Evolutionary conservation across 176 grass and related monocot species (phyloP), one percentile per base, ranked within the genome.

Genomic region (Puya raimondii): DNA sequence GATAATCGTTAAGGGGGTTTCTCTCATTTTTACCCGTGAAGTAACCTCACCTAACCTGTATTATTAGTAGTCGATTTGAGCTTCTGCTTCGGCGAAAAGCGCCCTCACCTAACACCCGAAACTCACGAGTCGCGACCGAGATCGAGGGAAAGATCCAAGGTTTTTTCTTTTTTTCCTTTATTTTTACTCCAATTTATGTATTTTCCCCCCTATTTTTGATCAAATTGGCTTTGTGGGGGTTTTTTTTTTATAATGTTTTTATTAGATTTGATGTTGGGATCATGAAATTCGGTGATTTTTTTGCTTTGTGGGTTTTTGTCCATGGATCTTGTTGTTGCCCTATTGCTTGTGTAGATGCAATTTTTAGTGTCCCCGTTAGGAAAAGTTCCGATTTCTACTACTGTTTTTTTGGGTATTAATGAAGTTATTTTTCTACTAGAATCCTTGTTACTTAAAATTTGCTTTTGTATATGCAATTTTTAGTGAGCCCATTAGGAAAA

Each of bases 231-330:
- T 42, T 42, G 33, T 42, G 29, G 5, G 33, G 4, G 6, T 42
- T 6, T 42, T 42, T 42, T 33, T 4, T 33, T 33, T 33, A 21
- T 2, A 20, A 18, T 59, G 56, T 2, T 61, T 61, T 20, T 61
- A 8, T 61, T 5, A 21, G 56, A 2, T n/a, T 61, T 61, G 13
- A 18, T 61, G 17, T 17, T 61, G 12, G 17, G 10, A 22, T 61
- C 14, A n/a, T 61, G 56, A 61, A 61, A 61, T 61, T 18, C 21
- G 56, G 10, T 61, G 56, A 61, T 61, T 61, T 61, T 59, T 61
- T 61, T 61, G 16, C 16, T 61, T 61, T 16, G 10, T 21, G 13
- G 16, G 56, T 16, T 21, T 61, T 61, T 9, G 56, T 20, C 17
- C 9, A 61, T 61, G 16, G n/a, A 61, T 61, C 10, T 10, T 20